phyloP scores from a whole-genome alignment of 2,329 filamentous ascomycete species.

The Magnaporthiopsis rhizophila region DNA sequence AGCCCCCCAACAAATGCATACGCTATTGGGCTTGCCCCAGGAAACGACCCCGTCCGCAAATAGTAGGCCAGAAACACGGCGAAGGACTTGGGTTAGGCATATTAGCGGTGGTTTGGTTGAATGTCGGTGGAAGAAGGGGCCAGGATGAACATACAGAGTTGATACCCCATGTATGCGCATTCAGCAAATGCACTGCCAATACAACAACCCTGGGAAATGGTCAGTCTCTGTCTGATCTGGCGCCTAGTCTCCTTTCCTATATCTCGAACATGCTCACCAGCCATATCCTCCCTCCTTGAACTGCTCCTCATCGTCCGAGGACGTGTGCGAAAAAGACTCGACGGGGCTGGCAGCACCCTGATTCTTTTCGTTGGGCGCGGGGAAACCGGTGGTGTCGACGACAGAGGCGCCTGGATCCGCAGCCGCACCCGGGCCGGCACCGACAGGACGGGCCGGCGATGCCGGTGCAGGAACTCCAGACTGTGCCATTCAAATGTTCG shows the following conservation, averaged over 20 bases:
- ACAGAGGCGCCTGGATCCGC: not conserved
- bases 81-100: slow-evolving; percentile 31
- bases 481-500: not conserved
- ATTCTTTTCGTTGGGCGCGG: not conserved
- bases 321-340: not conserved
- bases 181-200: slow-evolving; percentile 46
- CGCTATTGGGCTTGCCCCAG: slow-evolving; percentile 53
- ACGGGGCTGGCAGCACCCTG: not conserved
- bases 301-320: slow-evolving; percentile 16
- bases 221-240: not conserved
- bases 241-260: not conserved
- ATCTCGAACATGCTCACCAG: slow-evolving; percentile 31
- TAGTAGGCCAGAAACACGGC: slow-evolving; percentile 51
- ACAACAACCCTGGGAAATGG: slow-evolving; percentile 39
- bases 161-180: slow-evolving; percentile 67
- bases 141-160: slow-evolving; percentile 44
- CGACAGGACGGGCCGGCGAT: not conserved
- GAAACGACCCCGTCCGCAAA: slow-evolving; percentile 50
- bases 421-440: not conserved
- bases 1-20: slow-evolving; percentile 74
- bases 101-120: too few species aligned
- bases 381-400: not conserved
- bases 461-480: not conserved
- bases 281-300: slow-evolving; percentile 52
- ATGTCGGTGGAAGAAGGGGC: not conserved